These are phyloP conservation scores for Exophiala dermatitidis DNA, from an alignment of 2,329 filamentous ascomycete species.

Conservation along the genomic window DNA sequence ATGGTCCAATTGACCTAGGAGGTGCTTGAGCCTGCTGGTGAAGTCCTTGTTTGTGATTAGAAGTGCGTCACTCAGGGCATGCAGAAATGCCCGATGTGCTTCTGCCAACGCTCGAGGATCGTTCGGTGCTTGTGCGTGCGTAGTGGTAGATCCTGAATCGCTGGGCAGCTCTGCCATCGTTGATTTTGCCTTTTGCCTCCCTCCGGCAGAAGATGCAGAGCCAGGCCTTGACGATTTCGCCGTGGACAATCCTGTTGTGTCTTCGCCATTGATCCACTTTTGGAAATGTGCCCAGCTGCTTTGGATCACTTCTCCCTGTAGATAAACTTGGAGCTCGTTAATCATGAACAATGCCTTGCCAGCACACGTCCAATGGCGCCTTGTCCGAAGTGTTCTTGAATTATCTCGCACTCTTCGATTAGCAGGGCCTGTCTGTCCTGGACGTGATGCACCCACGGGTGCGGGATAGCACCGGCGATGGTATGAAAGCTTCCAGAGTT, in stretches of 20 bases:
- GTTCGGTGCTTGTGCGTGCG: background rate
- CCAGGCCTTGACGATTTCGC: constrained; percentile 34
- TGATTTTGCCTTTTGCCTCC: constrained; percentile 5
- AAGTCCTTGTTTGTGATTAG: constrained; percentile 39
- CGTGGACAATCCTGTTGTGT: constrained; percentile 27
- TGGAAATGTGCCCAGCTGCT: constrained; percentile 75
- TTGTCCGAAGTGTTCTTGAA: constrained; percentile 58
- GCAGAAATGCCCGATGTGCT: constrained; percentile 71
- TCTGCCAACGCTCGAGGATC: constrained; percentile 79
- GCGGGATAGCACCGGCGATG: constrained; percentile 70
- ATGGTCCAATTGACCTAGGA: constrained; percentile 59
- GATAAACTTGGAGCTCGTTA: constrained; percentile 76
- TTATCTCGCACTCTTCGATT: constrained; percentile 59
- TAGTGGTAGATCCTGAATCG: background rate
- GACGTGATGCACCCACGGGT: constrained; percentile 56
- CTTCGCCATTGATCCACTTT: constrained; percentile 58
- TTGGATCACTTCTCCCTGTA: constrained; percentile 81
- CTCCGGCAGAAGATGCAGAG: constrained; percentile 29
- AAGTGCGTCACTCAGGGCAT: constrained; percentile 49
- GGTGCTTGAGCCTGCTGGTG: constrained; percentile 34
- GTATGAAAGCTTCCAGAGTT: constrained; percentile 77
- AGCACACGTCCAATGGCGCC: constrained; percentile 82
- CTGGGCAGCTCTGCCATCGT: background rate
- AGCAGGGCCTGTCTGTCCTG: constrained; percentile 54
- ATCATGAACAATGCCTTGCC: constrained; percentile 84